Conservation (phyloP, 192 early-diverging fungal genomes). For the Podila verticillata region DNA sequence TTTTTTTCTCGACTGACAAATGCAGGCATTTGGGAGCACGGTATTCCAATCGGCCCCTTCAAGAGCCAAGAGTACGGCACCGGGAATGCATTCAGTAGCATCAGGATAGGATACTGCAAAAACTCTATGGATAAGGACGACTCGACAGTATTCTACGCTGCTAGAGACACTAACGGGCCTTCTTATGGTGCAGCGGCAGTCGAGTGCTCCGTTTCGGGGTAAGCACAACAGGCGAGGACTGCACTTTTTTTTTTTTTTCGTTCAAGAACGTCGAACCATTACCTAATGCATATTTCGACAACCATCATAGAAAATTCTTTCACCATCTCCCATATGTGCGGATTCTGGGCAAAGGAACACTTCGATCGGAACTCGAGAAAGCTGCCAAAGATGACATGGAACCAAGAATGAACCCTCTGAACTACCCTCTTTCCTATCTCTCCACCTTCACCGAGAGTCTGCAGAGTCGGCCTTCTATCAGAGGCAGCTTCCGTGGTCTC, state of each 20-base stretch:
- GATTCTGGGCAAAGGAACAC: constrained; percentile 15
- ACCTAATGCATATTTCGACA: background rate
- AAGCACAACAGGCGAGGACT: background rate
- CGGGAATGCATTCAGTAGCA: constrained; percentile 50
- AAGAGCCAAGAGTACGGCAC: constrained; percentile 51
- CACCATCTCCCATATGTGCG: constrained; percentile 38
- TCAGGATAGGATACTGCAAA: constrained; percentile 52
- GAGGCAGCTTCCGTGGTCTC: constrained; percentile 30
- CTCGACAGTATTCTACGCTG: constrained; percentile 29
- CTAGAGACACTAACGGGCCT: constrained; percentile 27
- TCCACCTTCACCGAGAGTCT: constrained; percentile 46
- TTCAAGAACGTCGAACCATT: background rate
- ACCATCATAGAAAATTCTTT: constrained; percentile 32
- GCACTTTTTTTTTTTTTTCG: background rate
- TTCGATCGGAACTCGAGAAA: constrained; percentile 28
- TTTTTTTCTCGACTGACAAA: background rate
- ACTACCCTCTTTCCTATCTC: constrained; percentile 41
- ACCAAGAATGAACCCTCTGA: background rate
- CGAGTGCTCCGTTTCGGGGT: constrained; percentile 54
- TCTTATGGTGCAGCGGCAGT: constrained; percentile 42
- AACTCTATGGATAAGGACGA: constrained; percentile 34
- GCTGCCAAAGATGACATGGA: constrained; percentile 23
- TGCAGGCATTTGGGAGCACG: constrained; percentile 52
- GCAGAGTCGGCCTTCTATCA: constrained; percentile 45
- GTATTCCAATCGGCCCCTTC: constrained; percentile 51